These are phyloP conservation scores for Stemphylium lycopersici DNA, from an alignment of 2,329 filamentous ascomycete genomes.

Conservation along the genomic window DNA sequence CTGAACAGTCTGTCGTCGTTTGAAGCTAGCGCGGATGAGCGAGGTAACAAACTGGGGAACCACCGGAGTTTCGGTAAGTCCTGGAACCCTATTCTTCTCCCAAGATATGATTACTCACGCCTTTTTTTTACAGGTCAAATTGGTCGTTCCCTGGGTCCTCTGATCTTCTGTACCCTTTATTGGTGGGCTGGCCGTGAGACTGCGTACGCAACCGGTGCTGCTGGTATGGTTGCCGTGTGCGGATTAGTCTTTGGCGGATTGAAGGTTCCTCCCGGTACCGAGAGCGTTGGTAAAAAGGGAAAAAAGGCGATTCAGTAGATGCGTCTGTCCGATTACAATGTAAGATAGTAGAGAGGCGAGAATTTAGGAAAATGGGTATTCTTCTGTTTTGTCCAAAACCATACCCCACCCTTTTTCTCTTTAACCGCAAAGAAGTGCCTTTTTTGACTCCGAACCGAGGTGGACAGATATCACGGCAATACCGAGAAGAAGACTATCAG, in stretches of 20 bases:
- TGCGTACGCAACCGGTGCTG: constrained; percentile 81
- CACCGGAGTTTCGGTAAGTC: constrained; percentile 68
- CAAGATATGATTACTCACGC: constrained; percentile 23
- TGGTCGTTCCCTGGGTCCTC: constrained; percentile 82
- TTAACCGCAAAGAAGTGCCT: too few species aligned
- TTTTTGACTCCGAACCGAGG: too few species aligned
- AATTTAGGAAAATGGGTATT: not conserved
- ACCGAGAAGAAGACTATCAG: too few species aligned
- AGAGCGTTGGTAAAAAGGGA: constrained; percentile 35
- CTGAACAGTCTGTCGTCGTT: constrained; percentile 91
- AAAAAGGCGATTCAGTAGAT: constrained; percentile 15
- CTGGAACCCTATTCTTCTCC: not conserved
- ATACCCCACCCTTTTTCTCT: too few species aligned
- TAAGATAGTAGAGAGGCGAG: not conserved
- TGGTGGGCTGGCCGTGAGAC: constrained; percentile 95
- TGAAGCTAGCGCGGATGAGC: constrained; percentile 78
- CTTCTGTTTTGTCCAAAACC: too few species aligned
- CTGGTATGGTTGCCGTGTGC: constrained; percentile 78
- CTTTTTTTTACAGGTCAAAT: constrained; percentile 71
- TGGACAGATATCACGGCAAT: too few species aligned
- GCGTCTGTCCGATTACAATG: not conserved
- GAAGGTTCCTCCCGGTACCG: constrained; percentile 64
- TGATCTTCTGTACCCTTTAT: constrained; percentile 93
- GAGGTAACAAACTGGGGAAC: constrained; percentile 85
- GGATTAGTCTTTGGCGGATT: constrained; percentile 73